Conservation (phyloP, 148 eudicot genomes). For the Chenopodium formosanum region DNA sequence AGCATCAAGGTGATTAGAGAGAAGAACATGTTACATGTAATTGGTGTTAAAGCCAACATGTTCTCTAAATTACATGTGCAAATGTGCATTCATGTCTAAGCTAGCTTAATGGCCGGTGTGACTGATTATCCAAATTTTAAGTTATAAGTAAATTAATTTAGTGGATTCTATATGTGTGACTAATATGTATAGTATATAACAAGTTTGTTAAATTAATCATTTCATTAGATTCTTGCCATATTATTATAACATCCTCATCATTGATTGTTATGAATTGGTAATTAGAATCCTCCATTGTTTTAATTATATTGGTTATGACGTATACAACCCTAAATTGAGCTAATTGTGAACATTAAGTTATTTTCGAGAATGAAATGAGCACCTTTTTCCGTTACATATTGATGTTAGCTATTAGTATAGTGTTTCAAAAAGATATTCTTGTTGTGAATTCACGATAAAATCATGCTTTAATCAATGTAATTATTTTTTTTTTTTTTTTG, state of each 20-base stretch:
- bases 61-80: constrained; percentile 30
- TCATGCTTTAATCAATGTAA: too few relatives aligned
- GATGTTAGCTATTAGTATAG: too few relatives aligned
- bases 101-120: constrained; percentile 12
- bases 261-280: background rate
- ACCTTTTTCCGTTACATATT: too few relatives aligned
- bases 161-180: background rate
- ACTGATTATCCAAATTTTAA: constrained; percentile 5
- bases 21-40: background rate
- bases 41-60: constrained; percentile 20
- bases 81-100: constrained; percentile 25
- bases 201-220: background rate
- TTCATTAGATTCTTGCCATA: background rate
- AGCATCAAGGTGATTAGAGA: background rate
- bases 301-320: too few relatives aligned
- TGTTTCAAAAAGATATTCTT: too few relatives aligned
- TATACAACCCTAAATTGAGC: too few relatives aligned
- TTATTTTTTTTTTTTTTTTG: too few relatives aligned
- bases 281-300: too few relatives aligned
- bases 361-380: too few relatives aligned
- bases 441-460: too few relatives aligned
- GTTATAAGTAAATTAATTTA: background rate
- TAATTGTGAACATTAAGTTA: too few relatives aligned
- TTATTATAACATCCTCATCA: background rate
- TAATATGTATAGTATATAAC: background rate